Base-by-base conservation (phyloP, 768 basidiomycete species). In the Exsudoporus frostii region DNA sequence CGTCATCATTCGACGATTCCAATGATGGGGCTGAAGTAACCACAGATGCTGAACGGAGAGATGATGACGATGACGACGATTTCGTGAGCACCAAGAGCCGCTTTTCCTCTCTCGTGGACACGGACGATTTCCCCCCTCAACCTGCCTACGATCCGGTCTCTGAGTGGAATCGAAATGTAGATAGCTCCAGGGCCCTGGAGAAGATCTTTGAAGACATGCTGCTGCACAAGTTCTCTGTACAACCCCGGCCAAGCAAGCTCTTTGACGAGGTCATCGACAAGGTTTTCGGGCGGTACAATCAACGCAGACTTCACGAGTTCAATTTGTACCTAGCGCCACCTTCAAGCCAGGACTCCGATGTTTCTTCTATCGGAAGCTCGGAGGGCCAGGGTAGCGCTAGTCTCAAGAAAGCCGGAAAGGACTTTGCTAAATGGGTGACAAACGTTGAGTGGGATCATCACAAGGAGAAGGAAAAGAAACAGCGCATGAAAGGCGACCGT, bases 171-270 rank as follows among this genome's bases (percentile, higher is more conserved):
- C 60, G 53, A 29, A 75, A 74, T 39, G 71, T 68, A 7, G 58
- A 61, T 14, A 66, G 75, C 9, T 77, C 78, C 38, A 69, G 71
- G 42, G 70, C 77, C 25, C 60, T 88, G 24, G 88, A 90, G 65
- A 70, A 59, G 7, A 66, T 83, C 15, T 90, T 86, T 64, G 71
- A 76, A 54, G 70, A 75, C 22, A 86, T 88, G 85, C 72, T 90
- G 19, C 63, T 62, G 9, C 60, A 66, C 57, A 78, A 78, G 60
- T 83, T 75, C 54, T 74, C 74, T 24, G 71, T 89, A 39, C 73
- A 82, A 53, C 75, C 78, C 1, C 76, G 74, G 1, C 83, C 84
- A 4, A 71, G 78, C 33, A 70, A 78, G 40, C 77, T 81, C 60
- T 55, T 87, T n/a, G 54, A 72, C 11, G 70, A 74, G 11, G 49